Conservation (phyloP, 371 early-diverging fungal genomes). For the Mortierella sp. region DNA sequence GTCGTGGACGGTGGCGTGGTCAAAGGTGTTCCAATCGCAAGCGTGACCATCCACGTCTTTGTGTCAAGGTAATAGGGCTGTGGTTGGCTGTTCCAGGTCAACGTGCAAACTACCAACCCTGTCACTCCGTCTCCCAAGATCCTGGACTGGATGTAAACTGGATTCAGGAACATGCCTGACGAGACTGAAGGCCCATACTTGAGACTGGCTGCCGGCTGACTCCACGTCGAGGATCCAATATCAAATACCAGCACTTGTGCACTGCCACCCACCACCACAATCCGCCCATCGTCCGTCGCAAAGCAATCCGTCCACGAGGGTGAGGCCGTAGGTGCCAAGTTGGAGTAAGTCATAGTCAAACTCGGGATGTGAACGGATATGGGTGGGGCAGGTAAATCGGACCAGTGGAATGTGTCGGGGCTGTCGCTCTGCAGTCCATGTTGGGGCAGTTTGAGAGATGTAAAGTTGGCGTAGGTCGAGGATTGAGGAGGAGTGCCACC, state of each 20-base stretch:
- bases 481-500: slow-evolving; percentile 52
- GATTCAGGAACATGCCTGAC: slow-evolving; percentile 36
- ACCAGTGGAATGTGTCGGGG: slow-evolving; percentile 39
- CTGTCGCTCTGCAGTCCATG: background rate
- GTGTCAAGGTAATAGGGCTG: slow-evolving; percentile 54
- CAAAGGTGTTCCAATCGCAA: slow-evolving; percentile 44
- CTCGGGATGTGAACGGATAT: slow-evolving; percentile 41
- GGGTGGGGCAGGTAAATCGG: slow-evolving; percentile 41
- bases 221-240: slow-evolving; percentile 28
- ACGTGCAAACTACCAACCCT: slow-evolving; percentile 44
- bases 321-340: slow-evolving; percentile 7
- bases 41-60: slow-evolving; percentile 37
- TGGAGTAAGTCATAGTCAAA: slow-evolving; percentile 41
- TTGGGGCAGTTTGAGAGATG: slow-evolving; percentile 45
- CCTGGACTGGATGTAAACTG: slow-evolving; percentile 45
- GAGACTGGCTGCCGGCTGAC: slow-evolving; percentile 11
- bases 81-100: slow-evolving; percentile 52
- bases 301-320: slow-evolving; percentile 54
- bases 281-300: slow-evolving; percentile 51
- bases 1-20: slow-evolving; percentile 37
- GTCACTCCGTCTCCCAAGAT: slow-evolving; percentile 50
- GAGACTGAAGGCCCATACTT: slow-evolving; percentile 36
- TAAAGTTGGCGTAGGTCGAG: slow-evolving; percentile 36
- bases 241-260: slow-evolving; percentile 36
- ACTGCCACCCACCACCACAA: slow-evolving; percentile 49